Evolutionary conservation across 768 basidiomycete genomes (phyloP), one percentile per base, ranked within the genome.

Genomic region (Leucosporidium creatinivorum): DNA sequence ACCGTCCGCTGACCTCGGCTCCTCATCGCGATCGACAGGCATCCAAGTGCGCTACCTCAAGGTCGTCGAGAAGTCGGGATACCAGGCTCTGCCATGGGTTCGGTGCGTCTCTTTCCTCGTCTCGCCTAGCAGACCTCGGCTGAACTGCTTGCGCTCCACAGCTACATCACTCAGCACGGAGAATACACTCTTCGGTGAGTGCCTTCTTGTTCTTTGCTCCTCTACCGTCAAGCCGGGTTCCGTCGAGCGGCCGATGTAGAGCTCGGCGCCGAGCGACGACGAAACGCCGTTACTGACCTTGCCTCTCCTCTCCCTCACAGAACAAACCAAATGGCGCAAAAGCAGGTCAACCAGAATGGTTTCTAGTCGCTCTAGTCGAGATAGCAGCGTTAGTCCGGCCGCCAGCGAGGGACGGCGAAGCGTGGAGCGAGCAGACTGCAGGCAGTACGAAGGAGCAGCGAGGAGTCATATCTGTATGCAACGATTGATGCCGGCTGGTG

Each of bases 1-100:
- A n/a, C n/a, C n/a, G n/a, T 36, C 12, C 6, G 33, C 33, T 36
- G 33, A 36, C 33, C 33, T 44, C 39, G 39, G 10, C 15, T 44
- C 39, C 39, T 12, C 39, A 10, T 13, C 12, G 33, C 33, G 6
- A 5, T 44, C 73, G 7, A 93, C 92, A 0, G 93, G 93, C 6
- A 93, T 97, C 66, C 93, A 97, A 79, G 94, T 97, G 12, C 85
- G 96, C 61, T 98, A 98, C 79, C 84, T 99, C 70, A 98, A 98
- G 80, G 92, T 99, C 61, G 93, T 98, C 0, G 96, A 99, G 80
- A 98, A 98, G 83, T 91, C 89, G 69, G 96, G 93, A 25, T 98
- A 99, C 78, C 91, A 94, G 78, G 91, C 92, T 6, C 79, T 94
- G 54, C 93, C 93, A 1, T 96, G 93, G 93, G 93, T 98, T 67